These are phyloP conservation scores for Microstegium vimineum DNA, from an alignment of 176 grass and related monocot species.

Conservation along the genomic window DNA sequence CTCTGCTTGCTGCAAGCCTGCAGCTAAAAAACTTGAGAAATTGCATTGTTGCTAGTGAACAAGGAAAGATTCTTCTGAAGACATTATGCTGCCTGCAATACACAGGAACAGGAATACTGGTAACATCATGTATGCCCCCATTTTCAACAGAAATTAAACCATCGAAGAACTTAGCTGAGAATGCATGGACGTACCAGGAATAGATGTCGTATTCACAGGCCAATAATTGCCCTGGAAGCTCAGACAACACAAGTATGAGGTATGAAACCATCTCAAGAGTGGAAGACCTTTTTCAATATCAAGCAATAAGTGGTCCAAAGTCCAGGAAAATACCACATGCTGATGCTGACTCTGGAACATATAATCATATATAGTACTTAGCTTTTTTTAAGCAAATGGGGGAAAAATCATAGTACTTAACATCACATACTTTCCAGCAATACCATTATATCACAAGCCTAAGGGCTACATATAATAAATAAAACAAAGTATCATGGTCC, in stretches of 20 bases:
- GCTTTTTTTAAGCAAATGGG: no score
- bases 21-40: neutral
- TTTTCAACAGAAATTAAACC: neutral
- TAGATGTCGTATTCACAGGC: neutral
- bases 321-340: neutral
- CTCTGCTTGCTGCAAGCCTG: neutral
- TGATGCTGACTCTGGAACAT: neutral
- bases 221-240: neutral
- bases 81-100: neutral
- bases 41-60: neutral
- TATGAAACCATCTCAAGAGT: neutral
- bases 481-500: neutral
- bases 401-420: no score
- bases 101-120: neutral
- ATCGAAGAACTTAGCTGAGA: neutral
- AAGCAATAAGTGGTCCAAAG: neutral
- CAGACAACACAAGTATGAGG: no score
- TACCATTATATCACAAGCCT: neutral
- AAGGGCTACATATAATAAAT: neutral
- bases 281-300: neutral
- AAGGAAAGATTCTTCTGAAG: neutral
- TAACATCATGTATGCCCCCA: neutral
- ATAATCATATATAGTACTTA: no score
- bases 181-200: neutral
- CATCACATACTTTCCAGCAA: neutral